Evolutionary conservation across 1,139 yeast species (phyloP).

Genomic region (Candida buenavistaensis): DNA sequence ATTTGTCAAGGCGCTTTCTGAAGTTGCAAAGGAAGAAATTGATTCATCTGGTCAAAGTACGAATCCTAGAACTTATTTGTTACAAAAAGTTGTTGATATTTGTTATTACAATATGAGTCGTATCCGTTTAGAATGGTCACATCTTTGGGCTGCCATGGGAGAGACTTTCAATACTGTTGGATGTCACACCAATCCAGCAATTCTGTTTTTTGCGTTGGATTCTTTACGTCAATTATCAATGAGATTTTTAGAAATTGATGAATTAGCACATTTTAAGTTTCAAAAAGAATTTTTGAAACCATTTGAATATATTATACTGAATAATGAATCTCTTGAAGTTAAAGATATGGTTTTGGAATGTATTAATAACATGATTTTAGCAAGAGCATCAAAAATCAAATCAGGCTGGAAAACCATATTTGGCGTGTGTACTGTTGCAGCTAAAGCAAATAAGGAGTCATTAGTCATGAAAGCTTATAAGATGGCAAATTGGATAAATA

Average conservation of each 20-base stretch:
- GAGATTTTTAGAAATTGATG: constrained; percentile 91
- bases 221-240: constrained; percentile 90
- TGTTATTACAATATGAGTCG: constrained; percentile 97
- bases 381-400: constrained; percentile 71
- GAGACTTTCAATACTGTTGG: constrained; percentile 86
- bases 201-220: constrained; percentile 89
- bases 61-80: constrained; percentile 86
- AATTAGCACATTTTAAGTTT: constrained; percentile 90
- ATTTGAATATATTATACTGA: constrained; percentile 73
- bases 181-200: constrained; percentile 70
- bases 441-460: constrained; percentile 53
- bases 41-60: constrained; percentile 80
- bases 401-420: constrained; percentile 96
- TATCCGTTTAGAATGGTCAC: constrained; percentile 96
- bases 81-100: constrained; percentile 95
- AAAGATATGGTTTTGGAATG: constrained; percentile 92
- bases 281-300: constrained; percentile 94
- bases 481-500: constrained; percentile 62
- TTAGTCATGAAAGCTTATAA: constrained; percentile 65
- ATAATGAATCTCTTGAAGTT: constrained; percentile 69
- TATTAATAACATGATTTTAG: constrained; percentile 78
- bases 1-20: constrained; percentile 83
- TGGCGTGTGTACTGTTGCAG: constrained; percentile 70
- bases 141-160: constrained; percentile 92
- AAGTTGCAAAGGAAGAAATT: constrained; percentile 87